Percentiles rank a stretch among this genome's conserved stretches.
These are phyloP conservation scores for Camellia oleifera DNA, from an alignment of 179 eudicot genomes.

Conservation along the genomic window DNA sequence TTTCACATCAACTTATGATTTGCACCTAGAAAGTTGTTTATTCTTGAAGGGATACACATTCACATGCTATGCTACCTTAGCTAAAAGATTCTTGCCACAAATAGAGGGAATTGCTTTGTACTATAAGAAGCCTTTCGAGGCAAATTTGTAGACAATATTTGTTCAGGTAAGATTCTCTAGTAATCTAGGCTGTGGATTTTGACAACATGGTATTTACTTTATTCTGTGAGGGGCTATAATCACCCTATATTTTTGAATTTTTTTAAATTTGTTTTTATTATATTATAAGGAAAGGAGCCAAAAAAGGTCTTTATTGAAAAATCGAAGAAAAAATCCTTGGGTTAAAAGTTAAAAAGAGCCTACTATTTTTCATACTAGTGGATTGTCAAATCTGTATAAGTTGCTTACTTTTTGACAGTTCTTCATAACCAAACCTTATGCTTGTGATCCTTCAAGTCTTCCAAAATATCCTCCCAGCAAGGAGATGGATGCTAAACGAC, in stretches of 20 bases:
- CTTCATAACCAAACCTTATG: slow-evolving; percentile 68
- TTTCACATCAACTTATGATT: not conserved
- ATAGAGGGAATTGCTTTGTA: not conserved
- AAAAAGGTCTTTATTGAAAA: too few relatives aligned
- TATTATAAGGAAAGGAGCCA: too few relatives aligned
- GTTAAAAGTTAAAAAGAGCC: too few relatives aligned
- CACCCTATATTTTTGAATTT: not conserved
- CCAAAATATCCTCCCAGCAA: slow-evolving; percentile 85
- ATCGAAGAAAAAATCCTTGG: too few relatives aligned
- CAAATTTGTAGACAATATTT: not conserved
- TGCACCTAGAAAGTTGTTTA: not conserved
- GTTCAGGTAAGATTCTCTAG: not conserved
- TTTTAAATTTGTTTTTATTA: too few relatives aligned
- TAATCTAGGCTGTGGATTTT: not conserved
- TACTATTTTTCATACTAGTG: not conserved
- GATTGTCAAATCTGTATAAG: not conserved
- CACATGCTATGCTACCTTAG: not conserved
- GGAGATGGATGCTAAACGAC: slow-evolving; percentile 82
- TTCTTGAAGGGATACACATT: not conserved
- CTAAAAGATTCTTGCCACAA: not conserved
- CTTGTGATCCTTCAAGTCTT: slow-evolving; percentile 77
- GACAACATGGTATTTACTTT: not conserved
- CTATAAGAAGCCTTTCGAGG: not conserved
- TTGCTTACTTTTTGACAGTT: slow-evolving; percentile 46
- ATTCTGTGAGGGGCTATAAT: not conserved